phyloP scores from a whole-genome alignment of 495 filamentous ascomycete genomes.

The Lineolata rhizophorae region DNA sequence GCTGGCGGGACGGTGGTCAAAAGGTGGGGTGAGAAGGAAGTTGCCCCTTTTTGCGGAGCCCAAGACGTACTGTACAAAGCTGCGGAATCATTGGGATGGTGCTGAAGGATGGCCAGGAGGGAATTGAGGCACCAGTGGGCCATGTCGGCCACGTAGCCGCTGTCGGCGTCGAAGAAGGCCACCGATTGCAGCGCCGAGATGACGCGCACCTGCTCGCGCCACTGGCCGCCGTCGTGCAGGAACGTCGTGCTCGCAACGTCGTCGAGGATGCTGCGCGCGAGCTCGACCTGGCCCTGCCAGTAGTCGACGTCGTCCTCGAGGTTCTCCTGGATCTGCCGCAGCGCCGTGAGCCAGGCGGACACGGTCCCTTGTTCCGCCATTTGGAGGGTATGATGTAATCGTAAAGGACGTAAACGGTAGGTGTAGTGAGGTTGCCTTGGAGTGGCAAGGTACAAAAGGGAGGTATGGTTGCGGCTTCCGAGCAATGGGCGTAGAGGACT shows the following conservation, averaged over 20 bases:
- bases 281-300: too few relatives aligned
- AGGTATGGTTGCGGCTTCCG: too few relatives aligned
- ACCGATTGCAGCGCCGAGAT: conserved; percentile 25
- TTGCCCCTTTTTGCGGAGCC: background rate
- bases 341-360: too few relatives aligned
- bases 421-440: too few relatives aligned
- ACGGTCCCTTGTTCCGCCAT: too few relatives aligned
- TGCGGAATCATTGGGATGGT: conserved; percentile 20
- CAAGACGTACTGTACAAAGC: conserved; percentile 2
- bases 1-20: too few relatives aligned
- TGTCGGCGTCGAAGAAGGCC: conserved; percentile 25
- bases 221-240: background rate
- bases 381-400: too few relatives aligned
- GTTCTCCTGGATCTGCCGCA: too few relatives aligned
- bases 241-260: background rate
- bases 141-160: conserved; percentile 22
- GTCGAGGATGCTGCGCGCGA: background rate
- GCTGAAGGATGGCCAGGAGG: conserved; percentile 21
- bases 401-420: too few relatives aligned
- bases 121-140: conserved; percentile 25
- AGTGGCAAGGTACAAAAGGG: too few relatives aligned
- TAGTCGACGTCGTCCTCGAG: too few relatives aligned
- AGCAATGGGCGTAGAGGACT: too few relatives aligned
- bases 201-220: conserved; percentile 9
- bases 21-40: conserved; percentile 2